These are phyloP conservation scores for Echinochloa phyllopogon DNA, from an alignment of 176 grass and related monocot genomes.

Conservation along the genomic window DNA sequence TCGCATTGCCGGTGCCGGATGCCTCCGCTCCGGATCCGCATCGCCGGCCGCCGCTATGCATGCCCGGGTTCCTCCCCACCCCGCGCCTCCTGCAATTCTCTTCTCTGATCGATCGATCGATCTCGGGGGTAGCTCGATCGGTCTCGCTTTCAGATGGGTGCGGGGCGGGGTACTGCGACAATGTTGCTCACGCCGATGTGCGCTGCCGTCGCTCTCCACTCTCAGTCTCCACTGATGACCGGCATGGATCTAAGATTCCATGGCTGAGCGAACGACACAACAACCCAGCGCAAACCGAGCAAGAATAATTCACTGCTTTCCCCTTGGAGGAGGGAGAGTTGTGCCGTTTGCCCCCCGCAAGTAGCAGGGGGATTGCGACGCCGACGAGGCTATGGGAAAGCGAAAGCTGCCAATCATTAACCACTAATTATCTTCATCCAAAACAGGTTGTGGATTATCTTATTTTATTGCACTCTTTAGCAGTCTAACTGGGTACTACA, in stretches of 20 bases:
- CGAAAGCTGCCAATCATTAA: not conserved
- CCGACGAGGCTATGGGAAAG: slow-evolving; percentile 20
- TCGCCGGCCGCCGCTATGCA: not conserved
- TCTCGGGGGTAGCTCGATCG: not conserved
- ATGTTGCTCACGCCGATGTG: not conserved
- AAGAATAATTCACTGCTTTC: not conserved
- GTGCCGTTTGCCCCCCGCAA: not conserved
- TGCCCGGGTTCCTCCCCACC: not conserved
- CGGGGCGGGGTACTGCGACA: not conserved
- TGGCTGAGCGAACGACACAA: not conserved
- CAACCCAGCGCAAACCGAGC: not conserved
- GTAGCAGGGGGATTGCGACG: not conserved
- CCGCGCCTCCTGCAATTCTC: not conserved
- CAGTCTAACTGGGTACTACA: not conserved
- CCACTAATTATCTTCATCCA: not conserved
- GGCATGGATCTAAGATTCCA: slow-evolving; percentile 9
- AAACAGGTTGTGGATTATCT: not conserved
- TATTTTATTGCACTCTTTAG: not conserved
- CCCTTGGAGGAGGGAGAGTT: not conserved
- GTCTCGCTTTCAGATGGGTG: slow-evolving; percentile 29
- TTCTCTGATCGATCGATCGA: slow-evolving; percentile 17
- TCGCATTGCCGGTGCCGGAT: not conserved
- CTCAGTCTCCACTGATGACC: no score
- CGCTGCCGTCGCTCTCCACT: not conserved
- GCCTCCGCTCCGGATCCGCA: not conserved